These are phyloP conservation scores for Candida berthetii DNA, from an alignment of 805 yeast species.

Conservation along the genomic window DNA sequence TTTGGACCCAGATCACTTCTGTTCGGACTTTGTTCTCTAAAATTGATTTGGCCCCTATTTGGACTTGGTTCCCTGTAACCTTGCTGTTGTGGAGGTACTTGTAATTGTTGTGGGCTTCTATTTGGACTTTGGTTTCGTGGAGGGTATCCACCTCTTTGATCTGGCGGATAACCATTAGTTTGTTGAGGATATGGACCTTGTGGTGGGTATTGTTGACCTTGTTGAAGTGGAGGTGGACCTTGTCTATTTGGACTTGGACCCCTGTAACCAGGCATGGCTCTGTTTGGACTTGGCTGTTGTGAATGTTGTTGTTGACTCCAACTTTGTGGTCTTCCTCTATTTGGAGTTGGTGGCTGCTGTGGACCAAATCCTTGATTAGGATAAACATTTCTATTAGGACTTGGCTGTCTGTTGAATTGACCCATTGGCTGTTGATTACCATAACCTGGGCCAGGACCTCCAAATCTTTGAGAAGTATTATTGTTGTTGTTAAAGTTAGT, in stretches of 20 bases:
- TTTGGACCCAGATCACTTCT: background rate
- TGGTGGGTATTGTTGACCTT: background rate
- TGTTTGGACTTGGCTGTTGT: constrained; percentile 6
- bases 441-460: background rate
- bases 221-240: background rate
- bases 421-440: background rate
- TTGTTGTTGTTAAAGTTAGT: too few relatives aligned
- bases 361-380: background rate
- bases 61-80: background rate
- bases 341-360: background rate
- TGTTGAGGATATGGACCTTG: background rate
- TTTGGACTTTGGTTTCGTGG: background rate
- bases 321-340: background rate
- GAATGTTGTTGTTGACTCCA: background rate
- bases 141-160: too few relatives aligned
- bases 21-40: background rate
- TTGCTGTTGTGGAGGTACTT: too few relatives aligned
- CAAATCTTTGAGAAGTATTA: too few relatives aligned
- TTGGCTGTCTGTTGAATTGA: background rate
- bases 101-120: background rate
- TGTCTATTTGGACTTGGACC: background rate
- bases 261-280: background rate
- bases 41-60: background rate
- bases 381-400: background rate
- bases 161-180: too few relatives aligned